These are phyloP conservation scores for Closterium sp. DNA, from an alignment of 139 green algal genomes.

Conservation along the genomic window DNA sequence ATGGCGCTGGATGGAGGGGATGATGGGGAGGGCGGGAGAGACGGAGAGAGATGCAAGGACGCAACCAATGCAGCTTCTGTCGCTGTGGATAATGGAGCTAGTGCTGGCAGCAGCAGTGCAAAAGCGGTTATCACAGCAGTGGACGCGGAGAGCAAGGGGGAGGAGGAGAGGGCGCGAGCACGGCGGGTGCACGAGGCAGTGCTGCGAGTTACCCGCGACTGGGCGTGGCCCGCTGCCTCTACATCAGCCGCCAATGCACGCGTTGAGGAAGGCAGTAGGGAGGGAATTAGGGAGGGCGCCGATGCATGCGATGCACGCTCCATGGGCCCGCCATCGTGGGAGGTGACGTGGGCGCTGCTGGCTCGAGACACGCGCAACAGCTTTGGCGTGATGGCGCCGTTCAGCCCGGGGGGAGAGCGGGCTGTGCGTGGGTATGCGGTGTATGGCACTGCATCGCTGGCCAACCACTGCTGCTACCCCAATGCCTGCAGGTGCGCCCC, in stretches of 20 bases:
- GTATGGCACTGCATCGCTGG: background rate
- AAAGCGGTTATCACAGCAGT: background rate
- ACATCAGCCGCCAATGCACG: no score
- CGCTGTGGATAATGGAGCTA: background rate
- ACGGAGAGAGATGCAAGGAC: background rate
- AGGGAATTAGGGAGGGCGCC: no score
- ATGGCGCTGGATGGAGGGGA: background rate
- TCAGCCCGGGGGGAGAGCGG: background rate
- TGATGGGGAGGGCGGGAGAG: background rate
- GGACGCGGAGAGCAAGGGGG: background rate
- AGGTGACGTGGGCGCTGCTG: background rate
- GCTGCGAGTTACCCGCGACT: background rate
- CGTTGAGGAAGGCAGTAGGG: no score
- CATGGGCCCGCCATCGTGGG: background rate
- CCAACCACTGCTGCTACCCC: constrained; percentile 26
- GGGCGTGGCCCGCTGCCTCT: no score
- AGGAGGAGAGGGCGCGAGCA: background rate
- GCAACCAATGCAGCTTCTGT: background rate
- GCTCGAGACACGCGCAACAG: background rate
- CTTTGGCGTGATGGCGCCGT: constrained; percentile 4
- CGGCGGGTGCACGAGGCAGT: background rate
- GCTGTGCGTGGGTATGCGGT: constrained; percentile 1
- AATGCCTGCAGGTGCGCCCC: background rate
- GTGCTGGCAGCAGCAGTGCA: background rate
- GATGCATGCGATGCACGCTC: background rate